Base-by-base conservation (phyloP, 2,329 filamentous ascomycete species). In the Aspergillus costaricaensis region DNA sequence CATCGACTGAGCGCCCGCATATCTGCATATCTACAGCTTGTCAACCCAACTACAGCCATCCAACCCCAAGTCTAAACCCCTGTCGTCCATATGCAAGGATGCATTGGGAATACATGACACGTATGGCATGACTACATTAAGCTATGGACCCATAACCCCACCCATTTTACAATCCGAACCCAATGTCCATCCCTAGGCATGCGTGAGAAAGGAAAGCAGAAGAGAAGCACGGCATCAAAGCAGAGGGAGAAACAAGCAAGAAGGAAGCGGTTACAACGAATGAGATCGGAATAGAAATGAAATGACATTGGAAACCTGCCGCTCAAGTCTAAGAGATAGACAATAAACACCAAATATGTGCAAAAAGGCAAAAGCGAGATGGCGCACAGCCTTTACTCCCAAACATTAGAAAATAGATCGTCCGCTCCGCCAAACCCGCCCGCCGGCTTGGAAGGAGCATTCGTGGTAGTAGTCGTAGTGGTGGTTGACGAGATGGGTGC, bases 401-500 rank as follows among this genome's bases (percentile, higher is more conserved):
- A 98, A 53, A 98, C 94, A 76, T 98, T 98, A 32, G 90, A 92
- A 77, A 98, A 98, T 70, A 98, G 76, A 79, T 98, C 94, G 66
- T 97, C 94, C 54, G 78, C 75, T 30, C 79, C 81, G 57, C 86
- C 88, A 56, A 83, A 86, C 19, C 85, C 87, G 67, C 88, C 86
- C 14, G 83, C 78, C 36, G 88, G 80, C 77, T 90, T 77, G 41
- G 69, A 49, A 44, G 68, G 44, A 53, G 59, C 25, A 39, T 60
- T 60, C 30, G 53, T 68, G 36, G 69, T 74, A 7, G 77, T 74
- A 10, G 80, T 79, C 50, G 76, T 82, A 67, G 61, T 65, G 12
- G 73, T 73, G 0, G 77, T 73, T 8, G 81, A 78, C 39, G 78
- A 81, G 68, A 67, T 84, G 70, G 85, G 88, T 79, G 83, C 80